Evolutionary conservation across 768 basidiomycete species (phyloP).

Genomic region (Chalciporus pseudorubinellus): DNA sequence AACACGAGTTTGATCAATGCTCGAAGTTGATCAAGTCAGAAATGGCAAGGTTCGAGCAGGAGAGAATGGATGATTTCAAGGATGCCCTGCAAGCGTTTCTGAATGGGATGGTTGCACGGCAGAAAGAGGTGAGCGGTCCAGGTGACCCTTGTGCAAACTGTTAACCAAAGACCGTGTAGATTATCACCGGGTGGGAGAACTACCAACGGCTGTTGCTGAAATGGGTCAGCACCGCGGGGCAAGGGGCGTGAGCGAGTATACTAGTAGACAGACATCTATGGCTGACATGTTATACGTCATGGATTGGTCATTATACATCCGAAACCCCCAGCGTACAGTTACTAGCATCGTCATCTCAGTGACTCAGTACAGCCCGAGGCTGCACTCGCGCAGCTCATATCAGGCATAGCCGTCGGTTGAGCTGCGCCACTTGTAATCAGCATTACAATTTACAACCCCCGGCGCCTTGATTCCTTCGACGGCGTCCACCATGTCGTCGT

Average conservation of each 20-base stretch:
- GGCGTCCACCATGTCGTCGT: constrained; percentile 2
- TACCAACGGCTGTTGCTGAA: constrained; percentile 75
- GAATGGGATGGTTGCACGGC: constrained; percentile 81
- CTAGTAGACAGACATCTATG: too few relatives aligned
- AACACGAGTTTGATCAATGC: constrained; percentile 85
- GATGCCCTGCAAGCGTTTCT: constrained; percentile 76
- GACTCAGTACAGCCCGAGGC: too few relatives aligned
- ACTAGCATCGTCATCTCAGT: too few relatives aligned
- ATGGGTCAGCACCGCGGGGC: constrained; percentile 23
- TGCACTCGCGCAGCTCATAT: too few relatives aligned
- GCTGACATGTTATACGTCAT: too few relatives aligned
- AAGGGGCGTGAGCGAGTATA: not conserved
- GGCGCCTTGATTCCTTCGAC: not conserved
- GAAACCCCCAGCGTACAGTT: too few relatives aligned
- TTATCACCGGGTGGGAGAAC: constrained; percentile 77
- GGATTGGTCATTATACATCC: too few relatives aligned
- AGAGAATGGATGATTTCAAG: constrained; percentile 93
- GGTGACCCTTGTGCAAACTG: not conserved
- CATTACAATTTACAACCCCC: not conserved
- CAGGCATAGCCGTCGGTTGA: not conserved
- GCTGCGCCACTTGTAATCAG: not conserved
- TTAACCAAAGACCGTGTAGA: constrained; percentile 36
- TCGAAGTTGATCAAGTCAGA: constrained; percentile 88
- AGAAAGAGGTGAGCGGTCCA: constrained; percentile 63
- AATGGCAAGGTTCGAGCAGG: constrained; percentile 87